Base-by-base conservation (phyloP, 345 rosid species). In the Ceriops zippeliana region DNA sequence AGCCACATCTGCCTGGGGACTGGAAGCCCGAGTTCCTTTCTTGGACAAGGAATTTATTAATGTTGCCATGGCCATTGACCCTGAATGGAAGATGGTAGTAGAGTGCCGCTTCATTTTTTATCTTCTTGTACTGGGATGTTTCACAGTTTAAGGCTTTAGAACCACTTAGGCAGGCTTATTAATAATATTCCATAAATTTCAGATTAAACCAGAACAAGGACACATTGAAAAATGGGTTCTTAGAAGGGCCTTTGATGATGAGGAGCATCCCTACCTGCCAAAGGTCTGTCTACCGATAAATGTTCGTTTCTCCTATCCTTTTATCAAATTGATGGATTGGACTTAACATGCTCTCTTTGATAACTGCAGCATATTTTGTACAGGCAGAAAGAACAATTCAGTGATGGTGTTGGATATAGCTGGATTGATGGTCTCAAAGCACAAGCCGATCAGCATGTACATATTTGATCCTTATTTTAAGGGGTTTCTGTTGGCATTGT, bases 391-490 rank as follows among this genome's bases (percentile, higher is more conserved):
- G 98, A 93, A 68, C 97, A 93, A 70, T 93, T 93, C 56, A 93
- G 98, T 74, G 98, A 93, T 63, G 97, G 98, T 32, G 98, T 93
- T 34, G 96, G 97, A 52, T 93, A 91, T 58, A 89, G 97, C 66
- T 93, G 98, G 98, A 93, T 93, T 21, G 98, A 91, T 83, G 97
- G 98, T 28, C 93, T 93, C 60, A 89, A 91, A 77, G 88, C 86
- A 27, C 97, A 93, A 66, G 92, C 98, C 68, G 83, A 80, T 26
- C 62, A 57, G 74, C 86, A 88, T 78, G 97, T 93, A 82, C 47
- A 37, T 51, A 38, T 10, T 8, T 30, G 30, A 26, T 21, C 37
- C 61, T 52, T 42, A 46, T 47, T 17, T 28, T 57, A 11, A 42
- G 17, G 49, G 49, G 49, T 5, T 42, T 42, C 1, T 42, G 15